Evolutionary conservation across 2,329 filamentous ascomycete species (phyloP).

Genomic region (Diaporthe sp.): DNA sequence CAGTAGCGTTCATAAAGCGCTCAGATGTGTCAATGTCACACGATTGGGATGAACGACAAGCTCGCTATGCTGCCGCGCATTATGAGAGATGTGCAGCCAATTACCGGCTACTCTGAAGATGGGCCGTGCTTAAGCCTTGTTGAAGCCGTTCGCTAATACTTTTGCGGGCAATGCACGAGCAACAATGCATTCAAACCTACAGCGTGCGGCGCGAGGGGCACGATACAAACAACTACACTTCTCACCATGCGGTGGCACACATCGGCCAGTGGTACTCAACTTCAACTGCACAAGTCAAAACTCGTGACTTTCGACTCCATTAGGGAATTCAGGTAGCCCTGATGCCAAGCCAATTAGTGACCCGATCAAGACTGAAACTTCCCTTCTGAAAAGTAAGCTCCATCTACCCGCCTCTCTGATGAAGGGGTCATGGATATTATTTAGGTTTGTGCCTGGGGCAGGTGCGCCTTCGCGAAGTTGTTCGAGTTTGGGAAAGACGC

Average conservation of each 20-base stretch:
- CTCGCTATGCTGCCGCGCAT: neutral
- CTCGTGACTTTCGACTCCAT: neutral
- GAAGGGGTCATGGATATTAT: conserved; percentile 19
- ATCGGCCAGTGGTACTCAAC: no score
- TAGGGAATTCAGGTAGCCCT: neutral
- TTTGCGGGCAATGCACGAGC: neutral
- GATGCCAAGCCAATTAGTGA: conserved; percentile 20
- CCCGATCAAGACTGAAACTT: conserved; percentile 24
- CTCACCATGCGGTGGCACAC: neutral
- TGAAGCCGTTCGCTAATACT: neutral
- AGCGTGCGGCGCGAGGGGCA: neutral
- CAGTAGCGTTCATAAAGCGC: neutral
- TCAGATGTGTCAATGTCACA: conserved; percentile 14
- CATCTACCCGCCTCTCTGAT: conserved; percentile 20
- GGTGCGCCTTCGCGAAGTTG: conserved; percentile 24
- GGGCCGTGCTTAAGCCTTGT: conserved; percentile 2
- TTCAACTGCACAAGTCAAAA: neutral
- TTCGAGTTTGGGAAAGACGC: conserved; percentile 15
- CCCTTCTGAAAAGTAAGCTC: conserved; percentile 4
- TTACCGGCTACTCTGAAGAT: neutral
- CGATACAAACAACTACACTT: neutral
- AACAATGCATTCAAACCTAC: neutral
- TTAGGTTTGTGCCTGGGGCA: conserved; percentile 23
- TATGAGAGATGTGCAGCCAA: conserved; percentile 3
- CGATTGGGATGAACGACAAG: conserved; percentile 28